These are phyloP conservation scores for Amanita pallidorosea DNA, from an alignment of 768 basidiomycete species.

Conservation along the genomic window DNA sequence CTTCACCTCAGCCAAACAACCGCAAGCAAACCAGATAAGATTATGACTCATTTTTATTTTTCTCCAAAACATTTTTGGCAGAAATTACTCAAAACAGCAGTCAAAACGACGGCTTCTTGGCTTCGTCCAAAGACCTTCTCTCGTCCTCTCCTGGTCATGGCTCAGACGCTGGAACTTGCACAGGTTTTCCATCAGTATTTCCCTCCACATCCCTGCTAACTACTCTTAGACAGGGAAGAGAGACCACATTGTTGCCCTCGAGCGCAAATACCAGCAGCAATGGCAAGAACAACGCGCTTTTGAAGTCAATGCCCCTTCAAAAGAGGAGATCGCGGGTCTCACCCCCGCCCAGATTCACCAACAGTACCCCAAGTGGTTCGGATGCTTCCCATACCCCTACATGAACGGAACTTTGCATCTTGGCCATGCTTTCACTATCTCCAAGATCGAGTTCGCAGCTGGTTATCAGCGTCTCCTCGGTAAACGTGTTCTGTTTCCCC, in stretches of 20 bases:
- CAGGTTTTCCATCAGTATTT: slow-evolving; percentile 28
- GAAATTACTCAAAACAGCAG: slow-evolving; percentile 4
- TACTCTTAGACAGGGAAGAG: slow-evolving; percentile 80
- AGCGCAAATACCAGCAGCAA: slow-evolving; percentile 72
- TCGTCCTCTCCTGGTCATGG: slow-evolving; percentile 23
- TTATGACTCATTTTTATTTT: background rate
- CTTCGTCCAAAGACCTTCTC: slow-evolving; percentile 9
- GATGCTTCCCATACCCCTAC: slow-evolving; percentile 93
- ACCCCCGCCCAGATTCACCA: slow-evolving; percentile 55
- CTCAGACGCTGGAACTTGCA: slow-evolving; percentile 55
- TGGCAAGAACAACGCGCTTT: slow-evolving; percentile 78
- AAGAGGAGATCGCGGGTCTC: slow-evolving; percentile 52
- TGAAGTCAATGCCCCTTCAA: slow-evolving; percentile 72
- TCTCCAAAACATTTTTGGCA: background rate
- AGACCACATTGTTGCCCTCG: slow-evolving; percentile 75
- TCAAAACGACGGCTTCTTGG: slow-evolving; percentile 4
- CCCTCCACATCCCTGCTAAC: background rate
- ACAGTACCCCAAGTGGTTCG: slow-evolving; percentile 93
- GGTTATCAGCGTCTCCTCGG: slow-evolving; percentile 95
- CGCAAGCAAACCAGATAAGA: slow-evolving; percentile 1
- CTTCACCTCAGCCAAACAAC: background rate
- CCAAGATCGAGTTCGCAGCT: slow-evolving; percentile 94
- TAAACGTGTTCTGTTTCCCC: slow-evolving; percentile 92
- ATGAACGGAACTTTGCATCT: slow-evolving; percentile 98
- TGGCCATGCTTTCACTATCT: slow-evolving; percentile 96